Evolutionary conservation across 2,329 filamentous ascomycete species (phyloP), one percentile per base, ranked within the genome.

Genomic region (Colletotrichum australisinense): DNA sequence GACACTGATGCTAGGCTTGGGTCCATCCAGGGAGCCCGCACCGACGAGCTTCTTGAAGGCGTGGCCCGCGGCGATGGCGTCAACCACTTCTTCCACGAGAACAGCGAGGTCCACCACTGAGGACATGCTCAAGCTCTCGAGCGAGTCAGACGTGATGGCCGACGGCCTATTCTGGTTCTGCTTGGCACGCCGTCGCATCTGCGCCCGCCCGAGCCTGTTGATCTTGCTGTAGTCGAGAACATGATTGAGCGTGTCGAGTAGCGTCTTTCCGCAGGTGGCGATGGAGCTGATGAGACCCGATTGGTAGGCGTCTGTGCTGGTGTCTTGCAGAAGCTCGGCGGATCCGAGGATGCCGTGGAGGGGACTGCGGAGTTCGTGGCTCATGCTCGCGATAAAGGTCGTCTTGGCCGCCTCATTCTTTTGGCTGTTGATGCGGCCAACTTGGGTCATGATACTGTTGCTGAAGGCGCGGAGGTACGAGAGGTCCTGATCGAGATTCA

Each of bases 381-480:
- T 90, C 74, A 91, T 89, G 32, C 86, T 89, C 1, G 88, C 88
- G 55, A 91, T 89, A 72, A 91, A 90, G 11, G 89, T 88, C 1
- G 86, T 86, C 75, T 91, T 91, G 55, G 88, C 88, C 24, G 84
- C 83, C 68, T 88, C 85, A 3, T 85, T 86, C 35, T 86, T 85
- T 46, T 86, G 79, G 0, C 87, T 88, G 71, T 90, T 87, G 59
- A 90, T 82, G n/a, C 88, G 83, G 0, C 86, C 86, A 7, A 90
- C 82, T 69, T 91, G 87, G 14, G 85, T 86, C 85, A 91, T 90
- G 63, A 87, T 88, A 22, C 64, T 69, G 38, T 69, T 73, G 9
- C 84, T 83, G 75, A 88, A 87, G 5, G 84, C 83, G 28, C 78
- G 77, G n/a, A 79, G 76, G 16, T 78, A 77, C 0, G 81, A 81